A percentile compares a stretch with the other conserved stretches of the same genome.
These are phyloP conservation scores for Nymphaea thermarum DNA, from an alignment of 164 flowering plant genomes.

Conservation along the genomic window DNA sequence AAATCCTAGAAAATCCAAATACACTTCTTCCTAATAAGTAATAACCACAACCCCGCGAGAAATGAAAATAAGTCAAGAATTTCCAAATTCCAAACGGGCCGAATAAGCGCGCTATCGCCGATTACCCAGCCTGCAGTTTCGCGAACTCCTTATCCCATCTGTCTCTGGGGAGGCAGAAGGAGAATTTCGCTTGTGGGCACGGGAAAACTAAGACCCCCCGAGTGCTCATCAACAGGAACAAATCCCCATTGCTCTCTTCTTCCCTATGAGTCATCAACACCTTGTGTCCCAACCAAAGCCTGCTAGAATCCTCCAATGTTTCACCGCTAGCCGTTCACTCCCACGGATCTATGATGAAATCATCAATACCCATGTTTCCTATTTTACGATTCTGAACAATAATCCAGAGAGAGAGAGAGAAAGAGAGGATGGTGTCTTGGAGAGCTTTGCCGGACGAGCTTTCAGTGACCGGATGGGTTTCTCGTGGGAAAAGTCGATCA, in stretches of 20 bases:
- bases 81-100: neutral
- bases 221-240: constrained; percentile 27
- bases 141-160: constrained; percentile 82
- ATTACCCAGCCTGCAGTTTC: constrained; percentile 51
- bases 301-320: constrained; percentile 7
- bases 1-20: neutral
- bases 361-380: constrained; percentile 5
- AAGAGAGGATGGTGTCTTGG: neutral
- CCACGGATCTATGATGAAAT: constrained; percentile 8
- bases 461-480: neutral
- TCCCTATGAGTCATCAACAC: constrained; percentile 41
- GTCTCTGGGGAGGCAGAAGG: constrained; percentile 43
- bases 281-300: neutral
- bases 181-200: constrained; percentile 21
- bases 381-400: neutral
- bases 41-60: neutral
- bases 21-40: neutral
- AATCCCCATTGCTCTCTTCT: constrained; percentile 21
- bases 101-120: neutral
- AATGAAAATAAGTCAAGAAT: neutral
- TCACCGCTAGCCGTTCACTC: constrained; percentile 5
- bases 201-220: constrained; percentile 26
- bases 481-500: neutral
- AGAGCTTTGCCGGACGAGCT: neutral
- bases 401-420: neutral